Evolutionary conservation across 1,284 basidiomycete genomes (phyloP), one percentile per base, ranked within the genome.

Genomic region (Mycena sp.): DNA sequence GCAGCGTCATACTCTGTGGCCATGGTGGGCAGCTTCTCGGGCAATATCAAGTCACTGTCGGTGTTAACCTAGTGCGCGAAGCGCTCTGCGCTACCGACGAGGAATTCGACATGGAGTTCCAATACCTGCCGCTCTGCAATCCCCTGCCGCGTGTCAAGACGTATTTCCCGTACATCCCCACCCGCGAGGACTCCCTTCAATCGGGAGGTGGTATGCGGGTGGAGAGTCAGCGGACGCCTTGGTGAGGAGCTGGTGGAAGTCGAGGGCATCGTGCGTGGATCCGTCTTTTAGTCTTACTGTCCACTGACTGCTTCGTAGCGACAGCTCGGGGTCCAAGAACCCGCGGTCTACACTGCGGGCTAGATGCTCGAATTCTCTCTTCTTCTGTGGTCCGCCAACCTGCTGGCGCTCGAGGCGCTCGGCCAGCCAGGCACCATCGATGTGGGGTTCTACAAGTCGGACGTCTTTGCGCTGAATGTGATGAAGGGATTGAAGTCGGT

Each of bases 181-280:
- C 44, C 28, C 56, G 58, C 46, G 65, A 67, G 28, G 58, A 67
- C 49, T 67, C 58, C 62, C 1, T 67, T 67, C 26, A 30, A 21
- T 4, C 52, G 65, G 17, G 65, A 67, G 54, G 28, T 53, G 3
- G 29, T 67, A 9, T 58, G 58, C 12, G 65, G 65, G n/a, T 67
- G 65, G 65, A 63, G 65, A 3, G 65, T 52, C 3, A 40, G 65
- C 30, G 65, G 62, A 4, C 43, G 58, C 6, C 41, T 67, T 6
- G 53, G 58, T 9, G 61, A 63, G 19, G 61, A 66, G 38, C 7
- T 56, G 1, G 57, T 66, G 3, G 64, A 63, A 19, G 12, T 64
- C n/a, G 65, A 64, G 53, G 65, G 65, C 1, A 58, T 65, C 10
- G 54, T 63, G 11, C 21, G 54, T 48, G 6, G 2, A 16, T 21